Percentiles rank a stretch among this genome's conserved stretches.
Conservation (phyloP, 495 filamentous ascomycete genomes). For the Hyaloscypha finlandica region DNA sequence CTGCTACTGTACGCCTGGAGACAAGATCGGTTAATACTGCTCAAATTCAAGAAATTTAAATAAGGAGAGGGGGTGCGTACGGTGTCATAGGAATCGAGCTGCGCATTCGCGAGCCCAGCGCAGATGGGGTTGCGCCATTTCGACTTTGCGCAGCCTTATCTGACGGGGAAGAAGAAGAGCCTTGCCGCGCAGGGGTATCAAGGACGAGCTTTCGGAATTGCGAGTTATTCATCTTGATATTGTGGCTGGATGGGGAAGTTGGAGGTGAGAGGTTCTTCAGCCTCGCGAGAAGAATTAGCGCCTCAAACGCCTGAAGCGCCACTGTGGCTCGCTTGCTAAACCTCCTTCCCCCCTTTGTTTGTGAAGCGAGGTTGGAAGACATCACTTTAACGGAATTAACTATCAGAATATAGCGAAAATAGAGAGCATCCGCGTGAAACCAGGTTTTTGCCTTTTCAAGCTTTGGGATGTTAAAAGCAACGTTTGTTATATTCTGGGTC, state of each 20-base stretch:
- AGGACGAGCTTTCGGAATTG: slow-evolving; percentile 90
- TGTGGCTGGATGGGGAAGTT: background rate
- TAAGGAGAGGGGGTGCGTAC: slow-evolving; percentile 44
- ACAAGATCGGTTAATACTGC: background rate
- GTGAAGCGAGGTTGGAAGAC: background rate
- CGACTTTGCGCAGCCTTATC: slow-evolving; percentile 32
- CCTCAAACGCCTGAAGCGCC: background rate
- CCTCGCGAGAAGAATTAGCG: slow-evolving; percentile 6
- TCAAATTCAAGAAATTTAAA: slow-evolving; percentile 2
- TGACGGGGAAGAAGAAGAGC: slow-evolving; percentile 38
- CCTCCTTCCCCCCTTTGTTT: background rate
- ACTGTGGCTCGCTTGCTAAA: background rate
- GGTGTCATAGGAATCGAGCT: slow-evolving; percentile 88
- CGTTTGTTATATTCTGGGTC: too few relatives aligned
- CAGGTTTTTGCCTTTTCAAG: too few relatives aligned
- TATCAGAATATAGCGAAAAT: too few relatives aligned
- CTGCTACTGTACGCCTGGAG: slow-evolving; percentile 66
- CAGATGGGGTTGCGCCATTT: slow-evolving; percentile 38
- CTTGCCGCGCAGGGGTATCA: slow-evolving; percentile 40
- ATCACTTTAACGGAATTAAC: background rate
- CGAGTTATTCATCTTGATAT: slow-evolving; percentile 81
- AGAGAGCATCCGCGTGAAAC: too few relatives aligned
- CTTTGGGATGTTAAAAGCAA: too few relatives aligned
- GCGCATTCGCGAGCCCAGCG: slow-evolving; percentile 66
- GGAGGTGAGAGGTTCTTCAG: background rate